These are phyloP conservation scores for Penicillium cinerascens DNA, from an alignment of 495 filamentous ascomycete genomes.

Conservation along the genomic window DNA sequence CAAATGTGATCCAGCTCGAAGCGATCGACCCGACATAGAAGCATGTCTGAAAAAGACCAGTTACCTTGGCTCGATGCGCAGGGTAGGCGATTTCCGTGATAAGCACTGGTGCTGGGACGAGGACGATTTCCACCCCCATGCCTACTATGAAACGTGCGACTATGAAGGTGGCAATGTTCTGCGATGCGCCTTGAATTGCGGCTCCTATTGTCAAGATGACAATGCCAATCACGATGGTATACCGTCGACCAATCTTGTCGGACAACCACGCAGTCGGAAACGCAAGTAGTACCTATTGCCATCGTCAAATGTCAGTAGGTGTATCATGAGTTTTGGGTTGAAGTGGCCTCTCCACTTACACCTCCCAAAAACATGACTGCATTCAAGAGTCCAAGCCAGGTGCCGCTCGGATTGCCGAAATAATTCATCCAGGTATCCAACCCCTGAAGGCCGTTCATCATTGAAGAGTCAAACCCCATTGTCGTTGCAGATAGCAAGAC, in stretches of 20 bases:
- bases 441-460: slow-evolving; percentile 35
- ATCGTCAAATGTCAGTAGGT: too few species aligned
- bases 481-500: not conserved
- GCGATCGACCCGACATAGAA: slow-evolving; percentile 55
- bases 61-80: slow-evolving; percentile 58
- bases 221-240: slow-evolving; percentile 14
- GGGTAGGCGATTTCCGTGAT: slow-evolving; percentile 61
- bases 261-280: not conserved
- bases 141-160: slow-evolving; percentile 31
- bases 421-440: slow-evolving; percentile 26
- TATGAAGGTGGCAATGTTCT: slow-evolving; percentile 28
- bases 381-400: slow-evolving; percentile 57
- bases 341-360: too few species aligned
- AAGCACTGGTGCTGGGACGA: slow-evolving; percentile 53
- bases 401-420: slow-evolving; percentile 43
- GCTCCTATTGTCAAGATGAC: slow-evolving; percentile 1
- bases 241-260: slow-evolving; percentile 16
- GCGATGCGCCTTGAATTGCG: slow-evolving; percentile 24
- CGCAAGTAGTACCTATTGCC: too few species aligned
- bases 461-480: slow-evolving; percentile 9
- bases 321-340: too few species aligned
- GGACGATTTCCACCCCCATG: slow-evolving; percentile 27
- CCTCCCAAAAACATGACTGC: slow-evolving; percentile 63
- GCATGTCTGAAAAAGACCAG: slow-evolving; percentile 54
- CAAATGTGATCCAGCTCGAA: slow-evolving; percentile 30